Evolutionary conservation across 1,139 yeast genomes (phyloP), one percentile per base, ranked within the genome.

Genomic region (Kluyveromyces sp.): DNA sequence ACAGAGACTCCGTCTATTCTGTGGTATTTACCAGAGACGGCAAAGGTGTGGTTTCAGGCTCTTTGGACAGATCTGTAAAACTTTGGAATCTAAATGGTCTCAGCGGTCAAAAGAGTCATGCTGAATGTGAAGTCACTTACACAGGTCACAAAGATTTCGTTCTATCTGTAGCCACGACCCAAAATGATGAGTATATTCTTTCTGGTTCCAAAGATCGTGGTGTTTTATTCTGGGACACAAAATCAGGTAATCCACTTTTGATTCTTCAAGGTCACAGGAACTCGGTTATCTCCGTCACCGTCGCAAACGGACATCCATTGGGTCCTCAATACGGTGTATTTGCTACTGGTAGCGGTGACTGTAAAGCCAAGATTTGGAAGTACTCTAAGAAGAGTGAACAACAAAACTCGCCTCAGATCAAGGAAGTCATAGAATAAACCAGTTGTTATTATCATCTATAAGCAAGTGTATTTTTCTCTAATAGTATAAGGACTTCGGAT

Each of bases 201-300:
- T 85, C 96, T 1, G 98, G 97, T 45, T 87, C 96, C 22, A 92
- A 92, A 67, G 98, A 92, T 68, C 83, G 97, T 60, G 96, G 96
- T 43, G 96, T 92, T 43, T 84, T 89, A 50, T 85, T 92, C 72
- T 92, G 98, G 98, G 96, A 92, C 63, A 94, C 92, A 57, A 72
- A 74, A 41, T 78, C 92, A 13, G 96, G 96, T 52, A 92, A 87
- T 66, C 95, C 96, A 49, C 80, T 88, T 65, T 74, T 92, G 61
- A 87, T 89, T 95, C 74, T 92, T 55, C 97, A 89, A 69, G 97
- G 98, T 30, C 98, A 92, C 67, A 81, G 94, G 64, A 92, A 92
- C 69, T 85, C 95, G 19, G 98, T 92, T 42, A 92, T 92, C 53
- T 82, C 94, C 42, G 97, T 92, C 34, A 92, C 95, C 36, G 96